These are phyloP conservation scores for Lycium ferocissimum DNA, from an alignment of 257 asterid species.

Conservation along the genomic window DNA sequence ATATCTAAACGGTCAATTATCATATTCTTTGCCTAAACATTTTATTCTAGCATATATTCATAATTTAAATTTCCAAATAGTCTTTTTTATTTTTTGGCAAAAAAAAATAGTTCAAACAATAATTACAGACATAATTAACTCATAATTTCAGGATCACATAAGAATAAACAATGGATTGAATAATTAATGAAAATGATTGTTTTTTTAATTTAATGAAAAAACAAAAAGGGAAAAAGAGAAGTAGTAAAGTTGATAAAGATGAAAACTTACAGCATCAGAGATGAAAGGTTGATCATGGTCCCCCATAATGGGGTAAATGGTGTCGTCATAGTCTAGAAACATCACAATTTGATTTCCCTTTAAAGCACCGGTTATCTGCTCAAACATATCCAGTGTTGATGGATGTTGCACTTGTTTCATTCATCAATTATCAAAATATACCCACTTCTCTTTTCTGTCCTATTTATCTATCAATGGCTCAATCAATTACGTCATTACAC, in stretches of 20 bases:
- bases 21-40: too few species aligned
- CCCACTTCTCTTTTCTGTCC: too few species aligned
- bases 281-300: constrained; percentile 95
- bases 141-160: not conserved
- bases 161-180: not conserved
- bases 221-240: not conserved
- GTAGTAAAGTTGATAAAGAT: too few species aligned
- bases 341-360: constrained; percentile 87
- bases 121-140: too few species aligned
- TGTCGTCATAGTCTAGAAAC: constrained; percentile 92
- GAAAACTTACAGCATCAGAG: constrained; percentile 65
- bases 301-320: constrained; percentile 90
- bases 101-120: too few species aligned
- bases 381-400: constrained; percentile 84
- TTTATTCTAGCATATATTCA: too few species aligned
- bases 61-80: too few species aligned
- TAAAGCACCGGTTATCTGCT: constrained; percentile 72
- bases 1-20: too few species aligned
- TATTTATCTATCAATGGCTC: not conserved
- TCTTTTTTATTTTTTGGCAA: too few species aligned
- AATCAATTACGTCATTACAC: constrained; percentile 15
- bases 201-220: not conserved
- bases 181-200: not conserved
- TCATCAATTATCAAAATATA: not conserved
- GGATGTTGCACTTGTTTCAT: constrained; percentile 70